These are phyloP conservation scores for Spizellomyces sp. DNA, from an alignment of 192 early-diverging fungal genomes.

Conservation along the genomic window DNA sequence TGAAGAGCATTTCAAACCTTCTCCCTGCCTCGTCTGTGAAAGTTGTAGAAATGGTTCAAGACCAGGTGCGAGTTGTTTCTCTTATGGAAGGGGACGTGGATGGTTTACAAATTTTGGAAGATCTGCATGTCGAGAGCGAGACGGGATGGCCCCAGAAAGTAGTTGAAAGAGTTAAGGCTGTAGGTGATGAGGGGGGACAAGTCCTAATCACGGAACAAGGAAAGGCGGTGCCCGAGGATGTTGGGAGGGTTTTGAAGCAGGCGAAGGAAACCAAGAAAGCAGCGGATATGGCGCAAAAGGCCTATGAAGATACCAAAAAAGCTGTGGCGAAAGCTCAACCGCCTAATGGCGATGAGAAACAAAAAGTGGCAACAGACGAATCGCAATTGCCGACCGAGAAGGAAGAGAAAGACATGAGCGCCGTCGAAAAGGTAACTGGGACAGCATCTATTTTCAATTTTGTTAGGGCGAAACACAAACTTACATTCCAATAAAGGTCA, in stretches of 20 bases:
- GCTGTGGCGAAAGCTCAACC: background rate
- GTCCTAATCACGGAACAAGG: slow-evolving; percentile 61
- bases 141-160: slow-evolving; percentile 25
- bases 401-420: slow-evolving; percentile 51
- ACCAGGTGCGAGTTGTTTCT: too few relatives aligned
- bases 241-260: slow-evolving; percentile 14
- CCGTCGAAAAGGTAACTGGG: slow-evolving; percentile 57
- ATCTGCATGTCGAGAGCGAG: slow-evolving; percentile 20
- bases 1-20: too few relatives aligned
- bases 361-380: too few relatives aligned
- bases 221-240: slow-evolving; percentile 48
- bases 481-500: slow-evolving; percentile 20
- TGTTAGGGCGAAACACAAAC: too few relatives aligned
- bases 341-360: background rate
- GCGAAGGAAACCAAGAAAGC: slow-evolving; percentile 57
- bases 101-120: too few relatives aligned
- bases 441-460: slow-evolving; percentile 43
- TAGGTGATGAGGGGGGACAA: slow-evolving; percentile 30
- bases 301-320: background rate
- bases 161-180: slow-evolving; percentile 61
- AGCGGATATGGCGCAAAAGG: slow-evolving; percentile 58
- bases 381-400: background rate
- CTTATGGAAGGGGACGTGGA: too few relatives aligned
- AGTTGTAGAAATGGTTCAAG: too few relatives aligned
- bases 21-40: too few relatives aligned